Percentiles rank a stretch among this genome's conserved stretches.
Evolutionary conservation across 2,329 filamentous ascomycete genomes (phyloP).

Genomic region (Colletotrichum eleusines): DNA sequence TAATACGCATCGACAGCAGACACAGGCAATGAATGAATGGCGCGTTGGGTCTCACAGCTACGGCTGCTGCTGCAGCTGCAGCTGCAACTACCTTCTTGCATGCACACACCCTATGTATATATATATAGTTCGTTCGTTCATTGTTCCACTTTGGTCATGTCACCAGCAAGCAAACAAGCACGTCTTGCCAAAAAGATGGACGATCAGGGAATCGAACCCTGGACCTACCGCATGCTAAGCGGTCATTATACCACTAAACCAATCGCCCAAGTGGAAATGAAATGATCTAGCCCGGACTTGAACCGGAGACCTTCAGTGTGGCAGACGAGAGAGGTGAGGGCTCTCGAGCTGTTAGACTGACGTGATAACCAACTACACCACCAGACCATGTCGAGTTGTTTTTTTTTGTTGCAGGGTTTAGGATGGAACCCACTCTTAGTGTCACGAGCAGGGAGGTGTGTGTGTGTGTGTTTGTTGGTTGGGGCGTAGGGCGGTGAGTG

Average conservation of each 20-base stretch:
- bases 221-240: slow-evolving; percentile 38
- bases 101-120: too few species aligned
- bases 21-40: not conserved
- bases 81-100: too few species aligned
- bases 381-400: slow-evolving; percentile 25
- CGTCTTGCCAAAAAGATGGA: slow-evolving; percentile 18
- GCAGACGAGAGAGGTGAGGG: not conserved
- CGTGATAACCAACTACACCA: slow-evolving; percentile 62
- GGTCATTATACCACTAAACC: slow-evolving; percentile 40
- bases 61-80: too few species aligned
- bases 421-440: slow-evolving; percentile 4
- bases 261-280: slow-evolving; percentile 4
- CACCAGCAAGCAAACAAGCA: too few species aligned
- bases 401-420: not conserved
- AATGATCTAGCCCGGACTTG: slow-evolving; percentile 32
- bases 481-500: slow-evolving; percentile 8
- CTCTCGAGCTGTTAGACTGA: slow-evolving; percentile 56
- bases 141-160: too few species aligned
- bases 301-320: slow-evolving; percentile 38
- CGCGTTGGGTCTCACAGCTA: accelerated
- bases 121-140: too few species aligned
- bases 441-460: not conserved
- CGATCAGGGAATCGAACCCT: slow-evolving; percentile 36
- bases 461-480: too few species aligned
- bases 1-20: not conserved